A percentile compares a stretch with the other conserved stretches of the same genome.
These are phyloP conservation scores for Saccharomycopsis synnaedendra DNA, from an alignment of 805 yeast species.

Conservation along the genomic window DNA sequence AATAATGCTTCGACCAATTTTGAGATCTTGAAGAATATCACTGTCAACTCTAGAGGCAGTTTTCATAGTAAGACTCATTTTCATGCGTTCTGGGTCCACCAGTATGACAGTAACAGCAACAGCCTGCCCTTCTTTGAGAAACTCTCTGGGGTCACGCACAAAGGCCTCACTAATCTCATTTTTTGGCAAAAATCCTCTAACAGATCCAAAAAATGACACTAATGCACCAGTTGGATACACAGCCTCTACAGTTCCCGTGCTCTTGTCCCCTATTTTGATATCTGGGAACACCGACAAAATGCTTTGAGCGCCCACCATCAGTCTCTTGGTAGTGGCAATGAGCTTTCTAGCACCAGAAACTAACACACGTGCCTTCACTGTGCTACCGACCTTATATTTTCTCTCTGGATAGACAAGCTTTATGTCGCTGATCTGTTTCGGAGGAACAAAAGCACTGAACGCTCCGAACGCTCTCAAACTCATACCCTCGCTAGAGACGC, in stretches of 20 bases:
- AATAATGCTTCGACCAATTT: conserved; percentile 52
- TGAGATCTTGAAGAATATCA: conserved; percentile 31
- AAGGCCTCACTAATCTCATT: conserved; percentile 85
- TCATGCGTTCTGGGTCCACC: conserved; percentile 39
- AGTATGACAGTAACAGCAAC: conserved; percentile 55
- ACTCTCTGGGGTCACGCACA: conserved; percentile 67
- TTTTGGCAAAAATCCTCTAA: conserved; percentile 75
- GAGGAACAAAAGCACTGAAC: conserved; percentile 66
- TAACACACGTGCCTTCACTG: conserved; percentile 66
- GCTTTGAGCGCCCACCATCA: conserved; percentile 41
- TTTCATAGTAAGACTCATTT: conserved; percentile 65
- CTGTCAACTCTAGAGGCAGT: conserved; percentile 28
- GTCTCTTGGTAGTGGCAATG: conserved; percentile 67
- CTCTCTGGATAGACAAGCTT: conserved; percentile 83
- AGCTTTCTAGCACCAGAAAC: conserved; percentile 36
- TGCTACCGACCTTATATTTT: conserved; percentile 77
- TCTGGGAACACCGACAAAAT: conserved; percentile 35
- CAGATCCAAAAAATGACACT: conserved; percentile 69
- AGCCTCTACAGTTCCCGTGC: conserved; percentile 64
- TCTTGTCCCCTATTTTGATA: conserved; percentile 40
- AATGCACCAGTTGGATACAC: conserved; percentile 72
- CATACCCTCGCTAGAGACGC: conserved; percentile 53
- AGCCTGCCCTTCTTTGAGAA: conserved; percentile 75
- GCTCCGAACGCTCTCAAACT: conserved; percentile 51
- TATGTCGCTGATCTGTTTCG: conserved; percentile 72